phyloP scores from a whole-genome alignment of 768 basidiomycete species.

The Rhodotorula babjevae region DNA sequence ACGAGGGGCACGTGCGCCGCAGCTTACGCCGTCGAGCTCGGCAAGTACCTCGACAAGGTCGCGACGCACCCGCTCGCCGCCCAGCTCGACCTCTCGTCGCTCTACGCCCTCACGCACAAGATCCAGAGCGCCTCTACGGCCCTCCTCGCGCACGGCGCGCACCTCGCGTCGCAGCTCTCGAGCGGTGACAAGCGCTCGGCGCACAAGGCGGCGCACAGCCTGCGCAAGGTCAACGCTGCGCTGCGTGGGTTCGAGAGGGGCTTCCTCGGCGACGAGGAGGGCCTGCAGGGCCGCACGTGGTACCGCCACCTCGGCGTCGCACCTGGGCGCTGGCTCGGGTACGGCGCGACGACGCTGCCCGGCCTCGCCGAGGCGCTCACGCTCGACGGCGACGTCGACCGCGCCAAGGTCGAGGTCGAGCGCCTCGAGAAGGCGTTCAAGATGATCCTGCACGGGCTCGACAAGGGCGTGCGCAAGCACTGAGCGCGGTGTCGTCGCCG shows the following conservation, averaged over 20 bases:
- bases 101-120: neutral
- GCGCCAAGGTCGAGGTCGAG: constrained; percentile 58
- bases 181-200: constrained; percentile 39
- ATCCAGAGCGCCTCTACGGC: neutral
- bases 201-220: constrained; percentile 45
- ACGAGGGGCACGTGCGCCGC: too few species aligned
- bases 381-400: constrained; percentile 60
- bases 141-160: neutral
- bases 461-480: neutral
- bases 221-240: neutral
- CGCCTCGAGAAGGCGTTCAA: constrained; percentile 25
- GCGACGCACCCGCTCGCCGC: constrained; percentile 18
- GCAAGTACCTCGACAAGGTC: constrained; percentile 35
- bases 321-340: constrained; percentile 58
- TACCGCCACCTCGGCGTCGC: constrained; percentile 79
- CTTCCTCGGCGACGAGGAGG: constrained; percentile 72
- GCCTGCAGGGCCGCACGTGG: constrained; percentile 75
- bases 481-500: neutral
- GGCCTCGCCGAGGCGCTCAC: constrained; percentile 70
- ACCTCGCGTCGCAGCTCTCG: neutral
- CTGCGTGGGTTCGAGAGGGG: constrained; percentile 43
- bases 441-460: neutral
- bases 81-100: constrained; percentile 3
- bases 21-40: constrained; percentile 41
- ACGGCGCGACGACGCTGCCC: constrained; percentile 77